phyloP scores from a whole-genome alignment of 2,329 filamentous ascomycete genomes.

The Penicillium palitans region DNA sequence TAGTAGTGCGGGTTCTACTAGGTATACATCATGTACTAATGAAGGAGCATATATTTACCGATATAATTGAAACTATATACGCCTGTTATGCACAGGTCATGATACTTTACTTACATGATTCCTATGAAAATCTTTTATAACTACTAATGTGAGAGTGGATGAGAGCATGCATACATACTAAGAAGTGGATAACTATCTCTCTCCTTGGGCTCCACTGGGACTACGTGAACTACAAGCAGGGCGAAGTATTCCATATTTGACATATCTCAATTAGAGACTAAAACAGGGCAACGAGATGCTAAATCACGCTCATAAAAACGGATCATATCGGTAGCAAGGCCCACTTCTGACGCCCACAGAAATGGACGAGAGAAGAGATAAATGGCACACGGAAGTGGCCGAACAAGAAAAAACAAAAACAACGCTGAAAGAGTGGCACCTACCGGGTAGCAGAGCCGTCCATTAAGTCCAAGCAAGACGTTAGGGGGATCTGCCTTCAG shows the following conservation, averaged over 20 bases:
- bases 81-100: not conserved
- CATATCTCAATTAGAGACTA: not conserved
- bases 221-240: not conserved
- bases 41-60: not conserved
- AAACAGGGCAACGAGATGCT: not conserved
- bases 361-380: not conserved
- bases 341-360: not conserved
- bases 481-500: conserved; percentile 23
- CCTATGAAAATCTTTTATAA: not conserved
- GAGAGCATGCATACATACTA: not conserved
- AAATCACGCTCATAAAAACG: conserved; percentile 21
- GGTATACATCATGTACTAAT: not conserved
- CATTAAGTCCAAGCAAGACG: conserved; percentile 27
- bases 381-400: conserved; percentile 27
- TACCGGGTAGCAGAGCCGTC: conserved; percentile 40
- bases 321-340: conserved; percentile 27
- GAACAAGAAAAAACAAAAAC: conserved; percentile 18
- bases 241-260: not conserved
- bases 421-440: conserved; percentile 34
- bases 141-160: not conserved
- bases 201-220: not conserved
- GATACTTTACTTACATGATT: not conserved
- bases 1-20: not conserved
- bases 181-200: not conserved
- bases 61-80: not conserved